Conservation (phyloP, 306 rosid species). For the apple (Malus domestica) region ASM211411v1 NC_041802.1:25730501-25731000, state of each 20-base stretch:
- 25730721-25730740: background rate
- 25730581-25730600: no score
- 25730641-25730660: no score
- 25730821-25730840: constrained; percentile 6
- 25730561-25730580: no score
- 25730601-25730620: no score
- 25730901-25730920: constrained; percentile 5
- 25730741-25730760: constrained; percentile 29
- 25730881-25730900: constrained; percentile 4
- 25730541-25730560: no score
- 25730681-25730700: constrained; percentile 13
- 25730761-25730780: constrained; percentile 23
- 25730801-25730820: background rate
- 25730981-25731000: constrained; percentile 27
- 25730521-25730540: no score
- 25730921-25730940: background rate
- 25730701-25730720: background rate
- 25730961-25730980: background rate
- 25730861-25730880: background rate
- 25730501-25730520: no score
- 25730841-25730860: constrained; percentile 1
- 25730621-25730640: no score
- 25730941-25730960: background rate
- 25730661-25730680: background rate
- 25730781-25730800: constrained; percentile 16